These are phyloP conservation scores for Musa itinerans DNA, from an alignment of 176 grass and related monocot species.

Conservation along the genomic window DNA sequence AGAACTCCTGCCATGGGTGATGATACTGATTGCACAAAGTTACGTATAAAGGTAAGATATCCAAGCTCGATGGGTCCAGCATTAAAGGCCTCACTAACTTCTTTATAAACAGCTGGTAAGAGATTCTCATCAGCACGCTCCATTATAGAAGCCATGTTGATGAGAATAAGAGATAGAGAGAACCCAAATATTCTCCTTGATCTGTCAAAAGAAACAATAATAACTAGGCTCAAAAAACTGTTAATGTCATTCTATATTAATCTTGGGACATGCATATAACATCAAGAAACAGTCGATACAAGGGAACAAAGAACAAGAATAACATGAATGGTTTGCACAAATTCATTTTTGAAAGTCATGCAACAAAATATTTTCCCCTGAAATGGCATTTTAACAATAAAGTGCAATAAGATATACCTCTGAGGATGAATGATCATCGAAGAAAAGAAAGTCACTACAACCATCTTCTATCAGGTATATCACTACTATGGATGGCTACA, in stretches of 20 bases:
- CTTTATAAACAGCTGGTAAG: constrained; percentile 89
- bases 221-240: neutral
- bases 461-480: too few relatives aligned
- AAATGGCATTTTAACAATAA: too few relatives aligned
- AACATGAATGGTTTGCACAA: too few relatives aligned
- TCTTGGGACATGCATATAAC: constrained; percentile 5
- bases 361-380: too few relatives aligned
- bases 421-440: too few relatives aligned
- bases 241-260: neutral
- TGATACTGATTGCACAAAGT: constrained; percentile 78
- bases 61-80: constrained; percentile 83
- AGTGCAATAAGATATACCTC: too few relatives aligned
- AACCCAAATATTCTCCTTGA: constrained; percentile 80
- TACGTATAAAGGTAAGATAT: constrained; percentile 82
- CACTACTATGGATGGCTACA: too few relatives aligned
- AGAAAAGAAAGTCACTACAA: too few relatives aligned
- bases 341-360: too few relatives aligned
- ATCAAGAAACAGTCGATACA: neutral
- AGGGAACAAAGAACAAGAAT: neutral
- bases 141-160: constrained; percentile 83
- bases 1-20: constrained; percentile 80
- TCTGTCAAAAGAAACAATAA: constrained; percentile 40
- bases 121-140: constrained; percentile 94
- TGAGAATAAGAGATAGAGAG: constrained; percentile 85
- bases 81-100: constrained; percentile 85